Base-by-base conservation (phyloP, 306 rosid species). In the Gleditsia sinensis region DNA sequence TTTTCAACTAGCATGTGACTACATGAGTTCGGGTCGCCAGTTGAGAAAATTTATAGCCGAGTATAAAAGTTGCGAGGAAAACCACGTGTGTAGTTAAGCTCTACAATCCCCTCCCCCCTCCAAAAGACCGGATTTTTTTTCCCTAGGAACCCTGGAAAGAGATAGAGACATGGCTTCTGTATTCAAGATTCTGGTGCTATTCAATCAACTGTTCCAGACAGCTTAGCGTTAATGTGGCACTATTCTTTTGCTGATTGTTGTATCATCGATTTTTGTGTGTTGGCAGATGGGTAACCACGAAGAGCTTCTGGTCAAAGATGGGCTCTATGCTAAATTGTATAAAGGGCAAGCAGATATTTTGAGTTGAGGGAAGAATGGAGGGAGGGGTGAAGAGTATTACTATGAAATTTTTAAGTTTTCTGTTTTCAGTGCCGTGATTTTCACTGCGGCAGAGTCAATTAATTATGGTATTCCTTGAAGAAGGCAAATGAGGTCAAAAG, bases 201-300 rank as follows among this genome's bases (percentile, higher is more conserved):
- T 37, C 11, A 37, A 7, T 37, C 42, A 37, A 37, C 12, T 37
- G 17, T 42, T 42, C 2, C n/a, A 42, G 3, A 6, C 16, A 42
- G n/a, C 43, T 9, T 37, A 7, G 1, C 0, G 10, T 37, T 12
- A 71, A 9, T 53, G 23, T 50, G 37, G 54, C 42, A 13, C 60
- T 63, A 42, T 56, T 33, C 30, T 21, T 3, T 40, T 36, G 33
- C 50, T 39, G 69, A 16, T 17, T 28, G 25, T 4, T 68, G 66
- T 56, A 33, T 60, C 51, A 53, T 40, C 28, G 51, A 72, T 66
- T 21, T 66, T 21, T 64, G 11, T 40, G n/a, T 37, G 57, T 56
- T 69, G 63, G 32, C 91, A 89, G 97, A 79, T 70, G 77, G 98
- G 96, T 54, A 86, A 77, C 79, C 98, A 93, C 81, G 77, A 62